Evolutionary conservation across 257 asterid species (phyloP).

Genomic region (Solanum paucissectum): DNA sequence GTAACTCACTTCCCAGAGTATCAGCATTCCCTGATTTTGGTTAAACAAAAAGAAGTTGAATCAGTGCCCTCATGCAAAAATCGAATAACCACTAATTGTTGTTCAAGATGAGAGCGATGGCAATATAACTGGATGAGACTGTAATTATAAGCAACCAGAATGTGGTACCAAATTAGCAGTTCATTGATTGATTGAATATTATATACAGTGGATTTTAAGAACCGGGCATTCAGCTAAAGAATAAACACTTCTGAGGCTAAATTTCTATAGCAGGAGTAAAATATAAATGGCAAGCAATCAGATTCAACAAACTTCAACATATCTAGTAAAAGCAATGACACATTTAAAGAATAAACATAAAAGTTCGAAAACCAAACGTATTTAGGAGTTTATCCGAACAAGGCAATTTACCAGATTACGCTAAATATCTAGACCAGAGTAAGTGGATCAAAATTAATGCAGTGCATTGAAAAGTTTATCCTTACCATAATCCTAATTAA

Average conservation of each 20-base stretch:
- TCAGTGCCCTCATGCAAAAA: background rate
- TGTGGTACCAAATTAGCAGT: background rate
- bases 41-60: background rate
- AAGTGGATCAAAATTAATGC: background rate
- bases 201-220: background rate
- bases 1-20: conserved; percentile 63
- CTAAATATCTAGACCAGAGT: background rate
- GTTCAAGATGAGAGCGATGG: background rate
- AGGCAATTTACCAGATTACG: background rate
- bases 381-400: background rate
- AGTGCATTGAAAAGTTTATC: background rate
- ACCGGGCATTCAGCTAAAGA: background rate
- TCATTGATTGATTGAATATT: background rate
- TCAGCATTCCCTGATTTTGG: conserved; percentile 54
- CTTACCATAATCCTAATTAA: background rate
- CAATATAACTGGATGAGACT: background rate
- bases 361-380: background rate
- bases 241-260: background rate
- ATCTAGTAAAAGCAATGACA: background rate
- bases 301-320: background rate
- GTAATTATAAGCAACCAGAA: background rate
- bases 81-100: background rate
- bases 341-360: background rate
- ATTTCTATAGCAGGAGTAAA: background rate
- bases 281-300: background rate